Evolutionary conservation across 2,329 filamentous ascomycete species (phyloP), one percentile per base, ranked within the genome.

Genomic region (Macrophomina pseudophaseolina): DNA sequence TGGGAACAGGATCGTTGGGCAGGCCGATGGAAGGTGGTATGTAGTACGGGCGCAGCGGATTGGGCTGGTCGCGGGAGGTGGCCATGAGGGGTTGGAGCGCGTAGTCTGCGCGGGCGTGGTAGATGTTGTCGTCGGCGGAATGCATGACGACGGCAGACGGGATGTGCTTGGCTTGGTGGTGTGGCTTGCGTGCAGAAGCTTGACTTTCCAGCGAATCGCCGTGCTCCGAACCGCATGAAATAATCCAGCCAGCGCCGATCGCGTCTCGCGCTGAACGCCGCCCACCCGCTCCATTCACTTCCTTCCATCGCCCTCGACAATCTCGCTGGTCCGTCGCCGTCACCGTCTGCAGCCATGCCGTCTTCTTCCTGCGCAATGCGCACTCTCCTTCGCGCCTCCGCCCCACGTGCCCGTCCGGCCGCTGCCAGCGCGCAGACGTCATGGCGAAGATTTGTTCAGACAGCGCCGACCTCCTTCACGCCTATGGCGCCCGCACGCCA

Each of bases 41-140:
- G 76, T 91, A 91, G 80, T 91, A 91, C 18, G 89, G 89, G 69
- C 89, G 84, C 66, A 91, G 81, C 67, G 89, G 89, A 72, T 91
- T 91, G 23, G 81, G 82, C 38, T 78, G 76, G 71, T 82, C 81
- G 70, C 80, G 77, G 60, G 80, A 82, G 64, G 81, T 76, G 56
- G 80, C 75, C 79, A 82, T 81, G 56, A 68, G 65, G 69, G 68
- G 62, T 33, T 46, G 35, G 49, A 33, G 18, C n/a, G 62, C 35
- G 62, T 64, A 49, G 49, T 54, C 35, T 18, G n/a, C 44, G 62
- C 52, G 33, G 42, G 28, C 12, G 32, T 33, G 35, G 32, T 38
- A 54, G 30, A 44, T 33, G 62, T 42, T 32, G 60, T 44, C 49
- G 62, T 54, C 48, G 62, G 14, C 28, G 42, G 51, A 53, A 56